These are phyloP conservation scores for Phellopilus nigrolimitatus DNA, from an alignment of 1,284 basidiomycete genomes.

Conservation along the genomic window DNA sequence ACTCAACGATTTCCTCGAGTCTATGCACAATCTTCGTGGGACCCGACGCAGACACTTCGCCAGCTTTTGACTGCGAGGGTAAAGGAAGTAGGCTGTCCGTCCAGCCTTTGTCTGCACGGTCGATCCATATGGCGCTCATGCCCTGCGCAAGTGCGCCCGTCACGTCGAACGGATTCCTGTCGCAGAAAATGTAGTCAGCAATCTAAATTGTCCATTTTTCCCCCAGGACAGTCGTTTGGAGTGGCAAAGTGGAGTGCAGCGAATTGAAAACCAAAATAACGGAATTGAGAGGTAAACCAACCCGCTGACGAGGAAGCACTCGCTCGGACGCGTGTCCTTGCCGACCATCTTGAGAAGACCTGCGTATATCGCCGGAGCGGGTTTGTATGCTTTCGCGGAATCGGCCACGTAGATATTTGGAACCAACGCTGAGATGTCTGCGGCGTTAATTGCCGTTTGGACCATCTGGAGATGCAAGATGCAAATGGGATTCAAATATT, in stretches of 20 bases:
- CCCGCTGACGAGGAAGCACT: slow-evolving; percentile 33
- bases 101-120: slow-evolving; percentile 29
- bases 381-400: slow-evolving; percentile 28
- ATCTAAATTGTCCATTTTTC: too few species aligned
- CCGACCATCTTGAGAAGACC: slow-evolving; percentile 25
- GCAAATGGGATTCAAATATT: background rate
- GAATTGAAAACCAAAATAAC: background rate
- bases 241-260: too few species aligned
- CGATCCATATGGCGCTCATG: slow-evolving; percentile 31
- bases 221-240: too few species aligned
- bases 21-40: slow-evolving; percentile 24
- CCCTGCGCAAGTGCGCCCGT: slow-evolving; percentile 30
- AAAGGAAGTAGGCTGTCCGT: slow-evolving; percentile 24
- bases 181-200: too few species aligned
- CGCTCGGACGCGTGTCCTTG: slow-evolving; percentile 18
- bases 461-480: slow-evolving; percentile 27
- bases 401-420: slow-evolving; percentile 25
- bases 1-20: slow-evolving; percentile 23
- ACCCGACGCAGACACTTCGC: slow-evolving; percentile 4
- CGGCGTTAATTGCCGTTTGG: slow-evolving; percentile 23
- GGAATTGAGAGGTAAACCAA: slow-evolving; percentile 19
- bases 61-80: too few species aligned
- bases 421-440: slow-evolving; percentile 17
- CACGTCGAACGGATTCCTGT: slow-evolving; percentile 34
- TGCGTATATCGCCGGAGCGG: slow-evolving; percentile 27